Conservation (phyloP, 2,329 filamentous ascomycete species). For the Cercospora nicotianae region DNA sequence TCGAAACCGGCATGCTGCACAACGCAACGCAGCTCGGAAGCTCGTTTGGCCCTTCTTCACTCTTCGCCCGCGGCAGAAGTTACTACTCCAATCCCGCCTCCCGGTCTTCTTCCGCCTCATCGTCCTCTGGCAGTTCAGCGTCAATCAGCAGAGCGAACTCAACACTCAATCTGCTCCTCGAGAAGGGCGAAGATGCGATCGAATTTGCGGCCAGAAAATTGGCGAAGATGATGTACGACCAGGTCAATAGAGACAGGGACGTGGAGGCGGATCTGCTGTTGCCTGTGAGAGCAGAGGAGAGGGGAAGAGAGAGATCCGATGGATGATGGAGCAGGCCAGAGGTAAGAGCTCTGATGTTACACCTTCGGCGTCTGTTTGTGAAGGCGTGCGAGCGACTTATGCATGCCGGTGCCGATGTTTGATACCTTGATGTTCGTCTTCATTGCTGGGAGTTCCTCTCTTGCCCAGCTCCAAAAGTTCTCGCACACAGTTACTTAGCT, state of each 20-base stretch:
- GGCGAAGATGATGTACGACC: conserved; percentile 25
- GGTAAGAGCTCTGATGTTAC: background rate
- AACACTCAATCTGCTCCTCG: conserved; percentile 14
- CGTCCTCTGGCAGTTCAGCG: background rate
- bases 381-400: too few relatives aligned
- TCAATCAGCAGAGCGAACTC: background rate
- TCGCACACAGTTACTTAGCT: background rate
- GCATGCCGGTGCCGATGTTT: too few relatives aligned
- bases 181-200: conserved; percentile 26
- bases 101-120: background rate
- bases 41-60: background rate
- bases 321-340: background rate
- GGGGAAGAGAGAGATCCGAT: background rate
- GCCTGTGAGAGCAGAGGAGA: conserved; percentile 27
- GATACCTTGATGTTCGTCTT: too few relatives aligned
- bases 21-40: background rate
- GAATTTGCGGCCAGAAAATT: conserved; percentile 27
- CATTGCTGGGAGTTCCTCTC: too few relatives aligned
- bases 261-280: conserved; percentile 33
- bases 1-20: conserved; percentile 4
- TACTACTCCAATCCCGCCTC: background rate
- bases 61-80: background rate
- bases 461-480: background rate
- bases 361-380: background rate
- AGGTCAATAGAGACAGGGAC: conserved; percentile 20